Percentiles rank a stretch among this genome's conserved stretches.
These are phyloP conservation scores for Claviceps sp. DNA, from an alignment of 2,329 filamentous ascomycete genomes.

Conservation along the genomic window DNA sequence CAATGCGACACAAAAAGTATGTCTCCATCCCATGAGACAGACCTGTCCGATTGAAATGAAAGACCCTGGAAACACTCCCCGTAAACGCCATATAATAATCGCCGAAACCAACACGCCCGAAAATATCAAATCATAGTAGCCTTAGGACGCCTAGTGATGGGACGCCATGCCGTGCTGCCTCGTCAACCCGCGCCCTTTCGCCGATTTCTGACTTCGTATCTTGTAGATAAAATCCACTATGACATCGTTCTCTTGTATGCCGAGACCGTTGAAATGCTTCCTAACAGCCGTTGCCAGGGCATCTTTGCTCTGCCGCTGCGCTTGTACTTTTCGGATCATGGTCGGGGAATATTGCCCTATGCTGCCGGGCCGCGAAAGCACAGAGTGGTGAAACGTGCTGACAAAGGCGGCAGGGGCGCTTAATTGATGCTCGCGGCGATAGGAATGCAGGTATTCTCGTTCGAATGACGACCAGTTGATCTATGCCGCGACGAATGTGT, in stretches of 20 bases:
- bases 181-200: conserved; percentile 14
- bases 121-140: not conserved
- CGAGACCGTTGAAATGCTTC: conserved; percentile 73
- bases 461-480: conserved; percentile 57
- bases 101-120: not conserved
- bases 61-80: not conserved
- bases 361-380: conserved; percentile 46
- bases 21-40: not conserved
- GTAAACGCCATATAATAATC: not conserved
- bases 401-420: conserved; percentile 58
- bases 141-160: conserved; percentile 40
- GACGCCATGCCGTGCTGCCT: conserved; percentile 6
- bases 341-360: conserved; percentile 64
- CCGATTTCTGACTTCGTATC: conserved; percentile 27
- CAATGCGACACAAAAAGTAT: not conserved
- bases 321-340: conserved; percentile 53
- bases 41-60: not conserved
- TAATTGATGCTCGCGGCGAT: conserved; percentile 61
- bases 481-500: conserved; percentile 18
- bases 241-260: conserved; percentile 69
- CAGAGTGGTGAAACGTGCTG: conserved; percentile 46
- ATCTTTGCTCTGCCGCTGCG: conserved; percentile 56
- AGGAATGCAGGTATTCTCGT: conserved; percentile 54
- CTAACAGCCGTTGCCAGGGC: conserved; percentile 58
- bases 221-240: conserved; percentile 70